These are phyloP conservation scores for Avena insularis DNA, from an alignment of 176 grass and related monocot genomes.

Conservation along the genomic window DNA sequence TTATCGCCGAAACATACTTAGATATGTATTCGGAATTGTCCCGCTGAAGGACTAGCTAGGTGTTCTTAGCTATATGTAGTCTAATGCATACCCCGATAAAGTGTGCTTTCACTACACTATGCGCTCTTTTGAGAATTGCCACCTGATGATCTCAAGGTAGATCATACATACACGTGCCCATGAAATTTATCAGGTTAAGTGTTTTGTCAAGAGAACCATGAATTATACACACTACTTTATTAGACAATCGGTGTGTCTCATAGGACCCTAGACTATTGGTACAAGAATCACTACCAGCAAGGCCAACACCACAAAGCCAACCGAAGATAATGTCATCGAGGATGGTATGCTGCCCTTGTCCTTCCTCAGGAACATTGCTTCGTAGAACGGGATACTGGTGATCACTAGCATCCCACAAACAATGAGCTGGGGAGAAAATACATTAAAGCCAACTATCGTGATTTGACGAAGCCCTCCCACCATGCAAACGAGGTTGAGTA, in stretches of 20 bases:
- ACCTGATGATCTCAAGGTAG: background rate
- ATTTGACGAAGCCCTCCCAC: constrained; percentile 39
- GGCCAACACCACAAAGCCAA: constrained; percentile 46
- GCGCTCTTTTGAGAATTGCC: no score
- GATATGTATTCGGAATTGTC: no score
- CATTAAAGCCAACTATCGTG: background rate
- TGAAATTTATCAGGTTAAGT: constrained; percentile 13
- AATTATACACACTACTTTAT: background rate
- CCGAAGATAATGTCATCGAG: constrained; percentile 49
- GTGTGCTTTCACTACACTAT: no score
- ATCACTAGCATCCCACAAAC: constrained; percentile 57
- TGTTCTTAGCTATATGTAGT: no score
- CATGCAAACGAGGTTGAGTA: constrained; percentile 62
- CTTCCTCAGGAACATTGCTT: constrained; percentile 75
- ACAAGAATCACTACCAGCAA: constrained; percentile 26
- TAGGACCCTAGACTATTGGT: constrained; percentile 45
- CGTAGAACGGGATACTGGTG: constrained; percentile 63
- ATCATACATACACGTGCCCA: background rate
- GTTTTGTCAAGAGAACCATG: constrained; percentile 4
- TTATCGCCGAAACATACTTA: no score
- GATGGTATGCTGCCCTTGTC: constrained; percentile 65
- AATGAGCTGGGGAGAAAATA: constrained; percentile 53
- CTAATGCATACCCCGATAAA: no score
- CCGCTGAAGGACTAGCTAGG: no score
- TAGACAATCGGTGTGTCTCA: background rate